Percentiles rank a stretch among this genome's conserved stretches.
phyloP scores from a whole-genome alignment of 2,329 filamentous ascomycete species.

The Aspergillus melleus region DNA sequence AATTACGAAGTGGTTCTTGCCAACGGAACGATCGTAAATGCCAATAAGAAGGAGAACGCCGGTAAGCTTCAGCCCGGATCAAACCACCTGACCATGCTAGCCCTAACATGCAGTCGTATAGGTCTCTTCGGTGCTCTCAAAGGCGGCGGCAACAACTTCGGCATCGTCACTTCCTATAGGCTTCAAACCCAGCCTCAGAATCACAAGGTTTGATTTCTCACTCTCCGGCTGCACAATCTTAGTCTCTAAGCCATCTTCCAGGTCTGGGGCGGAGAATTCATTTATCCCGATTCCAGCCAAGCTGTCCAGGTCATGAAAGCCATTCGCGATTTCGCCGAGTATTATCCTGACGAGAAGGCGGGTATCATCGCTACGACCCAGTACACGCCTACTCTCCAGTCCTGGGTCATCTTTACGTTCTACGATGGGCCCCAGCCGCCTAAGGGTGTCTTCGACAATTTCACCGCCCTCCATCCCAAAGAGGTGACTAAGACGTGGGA shows the following conservation, averaged over 20 bases:
- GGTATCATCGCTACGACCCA: conserved; percentile 60
- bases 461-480: conserved; percentile 49
- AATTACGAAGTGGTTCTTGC: conserved; percentile 51
- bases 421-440: conserved; percentile 60
- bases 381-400: conserved; percentile 48
- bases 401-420: conserved; percentile 63
- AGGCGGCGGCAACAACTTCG: conserved; percentile 47
- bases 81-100: not conserved
- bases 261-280: conserved; percentile 51
- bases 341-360: conserved; percentile 61
- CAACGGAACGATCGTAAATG: conserved; percentile 47
- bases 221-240: not conserved
- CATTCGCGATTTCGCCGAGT: conserved; percentile 36
- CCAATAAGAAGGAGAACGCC: conserved; percentile 36
- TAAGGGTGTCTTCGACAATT: conserved; percentile 56
- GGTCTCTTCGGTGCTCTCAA: conserved; percentile 46
- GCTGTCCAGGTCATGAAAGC: conserved; percentile 36
- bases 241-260: conserved; percentile 4
- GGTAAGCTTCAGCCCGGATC: conserved; percentile 9
- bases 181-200: conserved; percentile 33
- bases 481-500: conserved; percentile 50
- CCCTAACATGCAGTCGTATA: not conserved
- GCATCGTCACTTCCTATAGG: conserved; percentile 44
- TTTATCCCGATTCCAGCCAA: conserved; percentile 37
- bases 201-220: not conserved